Evolutionary conservation across 805 yeast species (phyloP), one percentile per base, ranked within the genome.

Genomic region (Metschnikowia kofuensis): DNA sequence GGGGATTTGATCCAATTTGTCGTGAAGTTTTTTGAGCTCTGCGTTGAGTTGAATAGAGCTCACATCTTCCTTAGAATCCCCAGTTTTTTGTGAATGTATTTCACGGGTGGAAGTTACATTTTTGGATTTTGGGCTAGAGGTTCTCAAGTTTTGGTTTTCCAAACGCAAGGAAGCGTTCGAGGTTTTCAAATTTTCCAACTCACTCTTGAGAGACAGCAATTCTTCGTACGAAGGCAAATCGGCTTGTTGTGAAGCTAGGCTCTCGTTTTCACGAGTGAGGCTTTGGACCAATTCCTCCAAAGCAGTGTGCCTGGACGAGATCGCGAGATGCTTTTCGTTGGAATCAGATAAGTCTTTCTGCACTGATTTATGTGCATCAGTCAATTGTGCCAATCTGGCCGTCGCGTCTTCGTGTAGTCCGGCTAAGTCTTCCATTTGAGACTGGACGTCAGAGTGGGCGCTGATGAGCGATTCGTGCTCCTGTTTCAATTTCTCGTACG

Each of bases 101-200:
- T 40, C 44, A 21, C 42, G 41, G 12, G 45, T 35, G n/a, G 44
- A n/a, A 13, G 35, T 42, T 13, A 16, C 21, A 8, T 8, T 35
- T 26, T 36, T 28, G 7, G 46, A 29, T 11, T 38, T 38, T 16
- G 43, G 40, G 21, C 40, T 35, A 6, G 47, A 21, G 37, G 57
- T 62, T 56, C 70, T 71, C 51, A 72, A 61, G 6, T 70, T 60
- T 50, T 69, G 71, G 46, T 67, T 69, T 46, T 72, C 76, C 42
- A 70, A 61, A 40, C 72, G 59, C 40, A 72, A 64, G 15, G 68
- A 61, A 5, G 75, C 69, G 42, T 60, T 64, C 7, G 61, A 47
- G 4, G 69, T 41, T 42, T 66, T 69, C 47, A 70, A 55, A 10
- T 55, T 44, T 31, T 68, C 70, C 28, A 64, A 47, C 34, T 71